A percentile compares a stretch with the other conserved stretches of the same genome.
Evolutionary conservation across 768 basidiomycete genomes (phyloP).

Genomic region (Boletus vinaceobasis): DNA sequence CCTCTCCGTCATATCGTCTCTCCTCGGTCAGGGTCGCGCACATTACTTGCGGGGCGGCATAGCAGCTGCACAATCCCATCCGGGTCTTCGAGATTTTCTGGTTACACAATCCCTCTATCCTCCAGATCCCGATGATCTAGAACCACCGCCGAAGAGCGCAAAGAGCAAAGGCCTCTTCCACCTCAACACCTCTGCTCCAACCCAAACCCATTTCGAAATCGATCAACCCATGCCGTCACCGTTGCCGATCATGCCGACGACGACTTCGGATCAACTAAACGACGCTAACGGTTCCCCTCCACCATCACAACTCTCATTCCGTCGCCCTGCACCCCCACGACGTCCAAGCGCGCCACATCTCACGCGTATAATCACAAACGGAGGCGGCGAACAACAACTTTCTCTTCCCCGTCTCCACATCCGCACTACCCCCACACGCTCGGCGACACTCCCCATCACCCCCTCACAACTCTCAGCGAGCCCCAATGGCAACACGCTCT

Average conservation of each 20-base stretch:
- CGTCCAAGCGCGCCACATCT: slow-evolving; percentile 65
- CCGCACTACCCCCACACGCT: slow-evolving; percentile 54
- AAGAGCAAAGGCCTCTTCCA: slow-evolving; percentile 59
- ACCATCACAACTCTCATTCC: slow-evolving; percentile 59
- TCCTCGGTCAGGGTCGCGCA: slow-evolving; percentile 52
- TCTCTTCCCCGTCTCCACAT: slow-evolving; percentile 58
- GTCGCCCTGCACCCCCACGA: slow-evolving; percentile 46
- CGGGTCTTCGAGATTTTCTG: slow-evolving; percentile 51
- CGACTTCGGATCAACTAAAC: slow-evolving; percentile 34
- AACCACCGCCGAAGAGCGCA: slow-evolving; percentile 25
- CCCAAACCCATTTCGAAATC: slow-evolving; percentile 55
- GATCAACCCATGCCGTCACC: slow-evolving; percentile 53
- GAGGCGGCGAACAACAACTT: slow-evolving; percentile 38
- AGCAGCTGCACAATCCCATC: slow-evolving; percentile 55
- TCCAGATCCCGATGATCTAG: slow-evolving; percentile 7
- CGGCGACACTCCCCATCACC: slow-evolving; percentile 56
- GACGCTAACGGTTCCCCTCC: slow-evolving; percentile 62
- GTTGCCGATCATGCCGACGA: slow-evolving; percentile 54
- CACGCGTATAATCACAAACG: slow-evolving; percentile 58
- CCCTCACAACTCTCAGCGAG: slow-evolving; percentile 20
- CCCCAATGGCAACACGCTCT: slow-evolving; percentile 18
- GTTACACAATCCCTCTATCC: slow-evolving; percentile 22
- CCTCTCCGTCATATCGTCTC: slow-evolving; percentile 56
- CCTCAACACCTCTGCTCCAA: slow-evolving; percentile 56
- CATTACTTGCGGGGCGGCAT: slow-evolving; percentile 76